A percentile compares a stretch with the other conserved stretches of the same genome.
phyloP scores from a whole-genome alignment of 257 asterid species.

The Solanum lycopersicoides region DNA sequence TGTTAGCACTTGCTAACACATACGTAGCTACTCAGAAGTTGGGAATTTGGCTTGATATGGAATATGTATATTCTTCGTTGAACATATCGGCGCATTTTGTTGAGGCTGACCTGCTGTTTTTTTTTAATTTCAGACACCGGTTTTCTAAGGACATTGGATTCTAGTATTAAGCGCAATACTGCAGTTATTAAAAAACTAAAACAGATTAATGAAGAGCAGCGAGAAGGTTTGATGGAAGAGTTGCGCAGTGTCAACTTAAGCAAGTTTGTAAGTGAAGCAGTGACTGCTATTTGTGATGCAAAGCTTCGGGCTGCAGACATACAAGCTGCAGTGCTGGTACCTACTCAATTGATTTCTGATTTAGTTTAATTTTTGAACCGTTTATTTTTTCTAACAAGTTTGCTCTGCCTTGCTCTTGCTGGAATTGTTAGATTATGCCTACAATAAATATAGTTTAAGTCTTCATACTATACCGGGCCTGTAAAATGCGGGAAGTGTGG shows the following conservation, averaged over 20 bases:
- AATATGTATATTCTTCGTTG: background rate
- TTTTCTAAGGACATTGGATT: slow-evolving; percentile 90
- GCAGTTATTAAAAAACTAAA: slow-evolving; percentile 92
- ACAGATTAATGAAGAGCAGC: slow-evolving; percentile 93
- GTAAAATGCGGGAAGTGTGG: background rate
- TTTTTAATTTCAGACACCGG: slow-evolving; percentile 51
- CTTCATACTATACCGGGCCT: background rate
- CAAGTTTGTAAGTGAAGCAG: slow-evolving; percentile 98
- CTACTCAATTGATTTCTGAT: slow-evolving; percentile 2
- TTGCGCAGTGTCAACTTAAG: slow-evolving; percentile 87
- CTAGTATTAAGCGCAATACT: slow-evolving; percentile 96
- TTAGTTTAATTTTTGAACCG: background rate
- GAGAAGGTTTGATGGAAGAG: slow-evolving; percentile 92
- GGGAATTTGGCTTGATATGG: background rate
- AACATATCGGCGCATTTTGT: background rate
- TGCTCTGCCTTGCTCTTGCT: background rate
- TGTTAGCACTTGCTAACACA: background rate
- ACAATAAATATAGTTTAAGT: background rate
- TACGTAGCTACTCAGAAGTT: background rate
- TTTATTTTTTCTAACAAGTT: background rate
- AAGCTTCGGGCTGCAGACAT: slow-evolving; percentile 90
- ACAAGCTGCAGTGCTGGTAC: slow-evolving; percentile 95
- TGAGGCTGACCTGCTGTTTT: slow-evolving; percentile 9
- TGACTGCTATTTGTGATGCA: slow-evolving; percentile 91
- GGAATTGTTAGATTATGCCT: background rate